A percentile compares a stretch with the other conserved stretches of the same genome.
Evolutionary conservation across 495 filamentous ascomycete genomes (phyloP).

Genomic region (Cudoniella acicularis): DNA sequence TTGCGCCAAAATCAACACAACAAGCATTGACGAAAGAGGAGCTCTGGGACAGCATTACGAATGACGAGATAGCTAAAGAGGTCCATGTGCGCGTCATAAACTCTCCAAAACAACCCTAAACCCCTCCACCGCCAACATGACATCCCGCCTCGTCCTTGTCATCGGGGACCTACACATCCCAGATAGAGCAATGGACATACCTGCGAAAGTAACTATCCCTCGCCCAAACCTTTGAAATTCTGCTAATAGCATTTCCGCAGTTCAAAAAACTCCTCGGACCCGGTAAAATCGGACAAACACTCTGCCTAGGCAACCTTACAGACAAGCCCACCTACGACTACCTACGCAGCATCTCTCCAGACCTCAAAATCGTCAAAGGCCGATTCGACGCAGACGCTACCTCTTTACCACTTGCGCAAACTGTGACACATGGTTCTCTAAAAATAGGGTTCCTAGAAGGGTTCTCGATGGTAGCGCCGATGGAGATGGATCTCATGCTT

Average conservation of each 20-base stretch:
- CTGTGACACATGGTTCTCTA: slow-evolving; percentile 88
- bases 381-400: slow-evolving; percentile 92
- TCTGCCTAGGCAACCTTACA: slow-evolving; percentile 96
- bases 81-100: background rate
- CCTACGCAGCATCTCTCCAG: slow-evolving; percentile 84
- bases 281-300: slow-evolving; percentile 95
- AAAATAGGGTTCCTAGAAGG: slow-evolving; percentile 97
- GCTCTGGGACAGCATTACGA: background rate
- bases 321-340: slow-evolving; percentile 93
- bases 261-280: slow-evolving; percentile 98
- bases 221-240: slow-evolving; percentile 8
- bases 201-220: slow-evolving; percentile 65
- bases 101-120: background rate
- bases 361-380: slow-evolving; percentile 86
- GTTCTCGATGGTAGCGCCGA: slow-evolving; percentile 87
- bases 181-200: slow-evolving; percentile 86
- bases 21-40: background rate
- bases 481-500: slow-evolving; percentile 84
- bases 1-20: background rate
- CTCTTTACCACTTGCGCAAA: slow-evolving; percentile 84
- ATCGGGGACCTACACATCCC: slow-evolving; percentile 98
- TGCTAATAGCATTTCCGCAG: slow-evolving; percentile 41
- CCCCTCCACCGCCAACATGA: slow-evolving; percentile 45
- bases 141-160: slow-evolving; percentile 80
- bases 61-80: background rate